Evolutionary conservation across 1,284 basidiomycete genomes (phyloP), one percentile per base, ranked within the genome.

Genomic region (Agaricales sp.): DNA sequence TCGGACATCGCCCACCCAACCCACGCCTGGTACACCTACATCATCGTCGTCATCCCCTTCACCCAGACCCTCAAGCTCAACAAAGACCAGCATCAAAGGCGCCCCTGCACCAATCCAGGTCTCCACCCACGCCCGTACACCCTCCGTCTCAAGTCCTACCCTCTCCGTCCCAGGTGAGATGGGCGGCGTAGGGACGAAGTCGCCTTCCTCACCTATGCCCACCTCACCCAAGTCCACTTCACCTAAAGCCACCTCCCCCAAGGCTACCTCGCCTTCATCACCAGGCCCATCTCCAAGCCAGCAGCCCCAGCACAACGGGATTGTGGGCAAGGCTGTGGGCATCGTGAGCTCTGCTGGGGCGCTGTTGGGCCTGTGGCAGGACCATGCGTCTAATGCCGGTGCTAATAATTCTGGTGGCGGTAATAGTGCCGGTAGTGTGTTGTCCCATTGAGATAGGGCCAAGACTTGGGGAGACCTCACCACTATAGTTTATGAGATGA

Each of bases 291-390:
- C n/a, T n/a, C 53, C 50, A 64, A 51, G 54, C 52, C 54, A 51
- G 53, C 59, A 56, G 52, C 56, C 55, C 44, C 49, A 24, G n/a
- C 25, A 52, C 37, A 24, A 47, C 46, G 61, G 58, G 47, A 71
- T 84, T 16, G 78, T 82, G n/a, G 74, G 73, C 39, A 78, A 81
- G 55, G 82, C 82, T 13, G 80, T 77, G n/a, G 81, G 79, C 47
- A 80, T 85, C 23, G 77, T 85, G 52, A 77, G 75, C 37, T 76
- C 69, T 53, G 81, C 82, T 8, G 74, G 82, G 4, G 77, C 79
- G 19, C 80, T 77, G 56, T 58, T 84, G 25, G 80, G 80, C 23
- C 65, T 79, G 43, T 80, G 74, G 74, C 60, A 66, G 23, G 51
- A 50, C 37, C 43, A 23, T 51, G 25, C 14, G 44, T 6, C 39